phyloP scores from a whole-genome alignment of 768 basidiomycete species.

The Heimioporus sp. region DNA sequence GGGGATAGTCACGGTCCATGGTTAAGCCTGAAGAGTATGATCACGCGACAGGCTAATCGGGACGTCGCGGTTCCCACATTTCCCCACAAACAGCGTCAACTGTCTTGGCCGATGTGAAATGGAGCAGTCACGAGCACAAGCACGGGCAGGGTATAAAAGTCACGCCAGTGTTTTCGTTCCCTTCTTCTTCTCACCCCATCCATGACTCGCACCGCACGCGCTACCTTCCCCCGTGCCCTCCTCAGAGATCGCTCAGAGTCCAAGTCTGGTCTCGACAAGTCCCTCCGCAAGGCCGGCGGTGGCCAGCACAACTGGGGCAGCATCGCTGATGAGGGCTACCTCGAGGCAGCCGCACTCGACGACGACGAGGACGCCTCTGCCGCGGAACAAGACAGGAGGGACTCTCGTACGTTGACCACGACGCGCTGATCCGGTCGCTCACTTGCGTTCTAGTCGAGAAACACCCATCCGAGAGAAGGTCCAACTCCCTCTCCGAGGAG shows the following conservation, averaged over 20 bases:
- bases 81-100: conserved; percentile 22
- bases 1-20: conserved; percentile 9
- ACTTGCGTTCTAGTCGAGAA: conserved; percentile 18
- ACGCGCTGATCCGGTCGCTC: conserved; percentile 4
- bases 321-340: conserved; percentile 57
- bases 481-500: conserved; percentile 53
- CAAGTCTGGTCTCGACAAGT: conserved; percentile 71
- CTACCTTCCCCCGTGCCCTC: conserved; percentile 68
- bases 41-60: conserved; percentile 8
- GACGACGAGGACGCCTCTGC: conserved; percentile 56
- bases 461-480: conserved; percentile 36
- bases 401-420: conserved; percentile 17
- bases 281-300: conserved; percentile 73
- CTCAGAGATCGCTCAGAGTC: conserved; percentile 76
- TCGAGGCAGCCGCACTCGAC: conserved; percentile 54
- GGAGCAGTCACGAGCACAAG: background rate
- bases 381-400: conserved; percentile 23
- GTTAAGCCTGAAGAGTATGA: conserved; percentile 1
- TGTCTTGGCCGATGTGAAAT: background rate
- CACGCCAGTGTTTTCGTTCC: background rate
- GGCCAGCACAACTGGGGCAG: conserved; percentile 88
- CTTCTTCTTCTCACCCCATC: conserved; percentile 12
- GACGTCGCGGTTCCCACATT: conserved; percentile 24
- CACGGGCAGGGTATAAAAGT: conserved; percentile 21
- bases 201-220: conserved; percentile 83